Percentiles rank a stretch among this genome's conserved stretches.
Conservation (phyloP, 2,329 filamentous ascomycete species). For the Fusarium pininemorale region DNA sequence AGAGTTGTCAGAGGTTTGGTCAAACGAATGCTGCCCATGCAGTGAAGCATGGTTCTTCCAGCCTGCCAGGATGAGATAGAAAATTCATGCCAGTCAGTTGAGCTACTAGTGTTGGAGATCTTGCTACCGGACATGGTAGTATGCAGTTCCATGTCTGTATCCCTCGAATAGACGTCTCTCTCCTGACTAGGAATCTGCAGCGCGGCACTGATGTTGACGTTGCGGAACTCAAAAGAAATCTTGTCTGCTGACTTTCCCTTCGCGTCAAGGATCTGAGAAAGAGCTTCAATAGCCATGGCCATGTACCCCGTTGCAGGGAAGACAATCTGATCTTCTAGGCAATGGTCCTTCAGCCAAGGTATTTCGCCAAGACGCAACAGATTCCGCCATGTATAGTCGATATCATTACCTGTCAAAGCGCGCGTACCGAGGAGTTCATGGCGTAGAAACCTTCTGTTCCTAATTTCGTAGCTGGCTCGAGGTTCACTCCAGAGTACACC, state of each 20-base stretch:
- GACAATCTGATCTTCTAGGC: not conserved
- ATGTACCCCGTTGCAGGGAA: not conserved
- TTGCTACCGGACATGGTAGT: not conserved
- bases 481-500: not conserved
- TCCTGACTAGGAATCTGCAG: not conserved
- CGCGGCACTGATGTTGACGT: not conserved
- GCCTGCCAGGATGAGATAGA: not conserved
- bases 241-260: fast-evolving
- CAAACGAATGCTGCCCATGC: not conserved
- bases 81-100: not conserved
- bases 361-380: not conserved
- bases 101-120: not conserved
- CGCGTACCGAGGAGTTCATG: not conserved
- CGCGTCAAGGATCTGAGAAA: not conserved
- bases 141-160: not conserved
- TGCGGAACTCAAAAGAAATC: not conserved
- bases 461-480: not conserved
- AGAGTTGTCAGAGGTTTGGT: not conserved
- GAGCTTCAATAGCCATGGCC: not conserved
- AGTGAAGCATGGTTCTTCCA: not conserved
- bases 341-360: not conserved
- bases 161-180: not conserved
- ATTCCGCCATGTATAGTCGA: not conserved
- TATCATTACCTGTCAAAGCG: not conserved
- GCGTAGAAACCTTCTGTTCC: not conserved